These are phyloP conservation scores for Suhomyces wounanorum DNA, from an alignment of 1,139 yeast species.

Conservation along the genomic window DNA sequence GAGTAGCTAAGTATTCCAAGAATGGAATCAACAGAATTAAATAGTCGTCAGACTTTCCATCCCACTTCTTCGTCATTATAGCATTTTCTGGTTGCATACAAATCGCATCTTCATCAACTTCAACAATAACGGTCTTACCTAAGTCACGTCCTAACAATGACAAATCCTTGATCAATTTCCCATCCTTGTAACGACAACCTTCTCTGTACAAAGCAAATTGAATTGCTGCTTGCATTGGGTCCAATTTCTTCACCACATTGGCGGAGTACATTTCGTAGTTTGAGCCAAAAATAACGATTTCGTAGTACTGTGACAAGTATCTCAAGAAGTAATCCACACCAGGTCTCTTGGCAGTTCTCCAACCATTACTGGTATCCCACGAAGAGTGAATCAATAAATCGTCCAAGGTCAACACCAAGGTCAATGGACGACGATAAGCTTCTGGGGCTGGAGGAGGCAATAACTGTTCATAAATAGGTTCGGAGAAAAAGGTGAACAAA, in stretches of 20 bases:
- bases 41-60: conserved; percentile 78
- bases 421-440: conserved; percentile 90
- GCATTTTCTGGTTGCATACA: conserved; percentile 92
- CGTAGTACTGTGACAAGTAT: conserved; percentile 92
- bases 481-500: conserved; percentile 81
- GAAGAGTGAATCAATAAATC: conserved; percentile 88
- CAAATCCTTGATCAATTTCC: conserved; percentile 83
- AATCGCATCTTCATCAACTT: conserved; percentile 71
- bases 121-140: conserved; percentile 76
- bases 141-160: conserved; percentile 88
- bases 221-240: conserved; percentile 88
- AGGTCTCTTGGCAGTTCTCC: conserved; percentile 99
- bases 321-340: conserved; percentile 96
- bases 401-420: conserved; percentile 85
- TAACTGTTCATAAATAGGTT: conserved; percentile 90
- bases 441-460: conserved; percentile 87
- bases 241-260: conserved; percentile 80
- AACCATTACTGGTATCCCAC: conserved; percentile 91
- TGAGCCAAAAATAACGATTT: conserved; percentile 85
- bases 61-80: conserved; percentile 81
- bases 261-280: conserved; percentile 87
- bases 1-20: conserved; percentile 92
- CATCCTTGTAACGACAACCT: conserved; percentile 88
- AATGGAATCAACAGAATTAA: conserved; percentile 84
- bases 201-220: conserved; percentile 89